phyloP scores from a whole-genome alignment of 2,329 filamentous ascomycete species.

The Exophiala sideris region DNA sequence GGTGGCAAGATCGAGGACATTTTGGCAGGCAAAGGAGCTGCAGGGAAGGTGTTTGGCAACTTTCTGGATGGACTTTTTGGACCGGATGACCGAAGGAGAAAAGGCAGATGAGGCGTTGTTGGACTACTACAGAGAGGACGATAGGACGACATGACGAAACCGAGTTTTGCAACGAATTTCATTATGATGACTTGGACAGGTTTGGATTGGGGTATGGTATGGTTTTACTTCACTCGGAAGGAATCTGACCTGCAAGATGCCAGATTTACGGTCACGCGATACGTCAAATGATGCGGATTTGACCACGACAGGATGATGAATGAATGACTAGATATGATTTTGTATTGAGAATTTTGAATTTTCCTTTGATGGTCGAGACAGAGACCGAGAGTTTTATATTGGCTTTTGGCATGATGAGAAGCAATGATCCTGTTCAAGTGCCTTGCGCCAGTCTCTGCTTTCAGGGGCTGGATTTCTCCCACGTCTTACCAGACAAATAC shows the following conservation, averaged over 20 bases:
- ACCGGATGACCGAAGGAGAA: conserved; percentile 21
- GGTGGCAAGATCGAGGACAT: conserved; percentile 37
- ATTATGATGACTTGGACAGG: neutral
- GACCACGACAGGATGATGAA: neutral
- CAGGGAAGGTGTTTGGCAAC: conserved; percentile 29
- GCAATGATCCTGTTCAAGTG: too few species aligned
- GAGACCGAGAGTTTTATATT: too few species aligned
- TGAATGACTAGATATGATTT: neutral
- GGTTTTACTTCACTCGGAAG: neutral
- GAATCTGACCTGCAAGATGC: neutral
- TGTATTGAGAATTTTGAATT: too few species aligned
- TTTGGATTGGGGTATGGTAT: neutral
- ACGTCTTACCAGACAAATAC: too few species aligned
- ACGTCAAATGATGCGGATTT: neutral
- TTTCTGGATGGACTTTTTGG: conserved; percentile 29
- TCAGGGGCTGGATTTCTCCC: too few species aligned
- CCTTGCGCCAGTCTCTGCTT: too few species aligned
- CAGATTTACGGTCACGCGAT: neutral
- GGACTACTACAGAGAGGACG: conserved; percentile 1
- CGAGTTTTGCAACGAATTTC: neutral
- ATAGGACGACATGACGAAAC: neutral
- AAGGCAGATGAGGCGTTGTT: conserved; percentile 4
- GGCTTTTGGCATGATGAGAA: too few species aligned
- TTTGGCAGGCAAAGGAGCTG: conserved; percentile 32
- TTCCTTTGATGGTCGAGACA: neutral